Evolutionary conservation across 1,284 basidiomycete species (phyloP), one percentile per base, ranked within the genome.

Genomic region (Boletellus sp.): DNA sequence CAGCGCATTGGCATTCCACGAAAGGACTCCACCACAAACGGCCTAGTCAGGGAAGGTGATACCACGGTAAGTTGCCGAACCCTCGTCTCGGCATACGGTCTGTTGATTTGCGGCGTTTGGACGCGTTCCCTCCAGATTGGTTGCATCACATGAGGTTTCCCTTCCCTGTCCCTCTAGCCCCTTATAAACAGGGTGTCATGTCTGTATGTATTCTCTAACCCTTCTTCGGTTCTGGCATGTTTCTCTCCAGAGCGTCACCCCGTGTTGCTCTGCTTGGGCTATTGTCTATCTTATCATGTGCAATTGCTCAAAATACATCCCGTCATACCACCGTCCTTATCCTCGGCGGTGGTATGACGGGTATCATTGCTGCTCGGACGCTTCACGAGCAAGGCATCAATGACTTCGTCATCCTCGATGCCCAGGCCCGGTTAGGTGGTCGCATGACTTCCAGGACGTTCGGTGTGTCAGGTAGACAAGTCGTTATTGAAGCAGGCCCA

Each of bases 311-410:
- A 33, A 51, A 53, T 28, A 24, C 44, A 5, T 21, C 53, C 18
- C 53, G 50, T 38, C 51, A 70, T 39, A 62, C 67, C 2, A 70
- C 62, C 6, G 74, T 80, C 18, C 73, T 81, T 50, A 78, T 82
- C 47, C 72, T 82, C 15, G 86, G 86, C 4, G 85, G 81, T 37
- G 85, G 86, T 5, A 78, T 88, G 39, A 67, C 86, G 2, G 86
- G 86, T 10, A 71, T 87, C 39, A 81, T 82, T 30, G 81, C 83
- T 18, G 85, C 86, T 2, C 80, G 80, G 16, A 79, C 82, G 0
- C 72, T 89, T 8, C 74, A 82, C 50, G 67, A 74, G 30, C 70
- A 76, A 30, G 82, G 82, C n/a, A 71, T 86, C 56, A 59, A 77
- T 32, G 73, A 85, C 61, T 85, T 84, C 60, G 58, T 83, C 48